Conservation (phyloP, 768 basidiomycete species). For the Boletus bicolor region DNA sequence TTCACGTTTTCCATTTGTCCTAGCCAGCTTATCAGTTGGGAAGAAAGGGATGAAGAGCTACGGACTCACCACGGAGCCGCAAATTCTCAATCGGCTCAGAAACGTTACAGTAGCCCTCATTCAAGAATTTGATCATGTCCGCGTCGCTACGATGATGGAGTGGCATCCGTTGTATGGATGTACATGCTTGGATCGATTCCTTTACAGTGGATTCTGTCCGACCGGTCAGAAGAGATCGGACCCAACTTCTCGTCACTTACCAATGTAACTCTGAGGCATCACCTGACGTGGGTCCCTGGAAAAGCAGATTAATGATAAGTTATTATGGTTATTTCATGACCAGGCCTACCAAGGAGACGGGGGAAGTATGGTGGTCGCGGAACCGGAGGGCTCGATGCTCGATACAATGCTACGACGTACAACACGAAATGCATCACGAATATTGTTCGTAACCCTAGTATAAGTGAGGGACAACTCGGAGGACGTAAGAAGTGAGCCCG, state of each 20-base stretch:
- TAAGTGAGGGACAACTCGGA: not conserved
- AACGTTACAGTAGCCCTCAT: no score
- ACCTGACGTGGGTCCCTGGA: slow-evolving; percentile 14
- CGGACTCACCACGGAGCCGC: no score
- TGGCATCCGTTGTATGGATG: not conserved
- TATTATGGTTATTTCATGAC: not conserved
- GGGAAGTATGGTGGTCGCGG: not conserved
- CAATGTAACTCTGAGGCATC: slow-evolving; percentile 38
- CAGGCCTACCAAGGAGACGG: not conserved
- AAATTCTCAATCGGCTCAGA: no score
- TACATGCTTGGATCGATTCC: not conserved
- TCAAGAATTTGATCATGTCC: no score
- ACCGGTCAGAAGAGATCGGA: not conserved
- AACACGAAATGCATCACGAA: not conserved
- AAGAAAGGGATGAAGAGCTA: no score
- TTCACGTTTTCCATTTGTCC: no score
- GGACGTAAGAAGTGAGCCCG: not conserved
- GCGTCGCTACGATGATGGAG: no score
- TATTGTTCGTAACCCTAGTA: not conserved
- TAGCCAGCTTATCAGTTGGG: no score
- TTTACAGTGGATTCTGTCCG: not conserved
- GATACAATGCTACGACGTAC: not conserved
- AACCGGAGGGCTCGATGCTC: not conserved
- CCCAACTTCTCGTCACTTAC: slow-evolving; percentile 21
- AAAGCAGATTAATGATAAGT: not conserved